Conservation (phyloP, 768 basidiomycete genomes). For the Mycena floridula region DNA sequence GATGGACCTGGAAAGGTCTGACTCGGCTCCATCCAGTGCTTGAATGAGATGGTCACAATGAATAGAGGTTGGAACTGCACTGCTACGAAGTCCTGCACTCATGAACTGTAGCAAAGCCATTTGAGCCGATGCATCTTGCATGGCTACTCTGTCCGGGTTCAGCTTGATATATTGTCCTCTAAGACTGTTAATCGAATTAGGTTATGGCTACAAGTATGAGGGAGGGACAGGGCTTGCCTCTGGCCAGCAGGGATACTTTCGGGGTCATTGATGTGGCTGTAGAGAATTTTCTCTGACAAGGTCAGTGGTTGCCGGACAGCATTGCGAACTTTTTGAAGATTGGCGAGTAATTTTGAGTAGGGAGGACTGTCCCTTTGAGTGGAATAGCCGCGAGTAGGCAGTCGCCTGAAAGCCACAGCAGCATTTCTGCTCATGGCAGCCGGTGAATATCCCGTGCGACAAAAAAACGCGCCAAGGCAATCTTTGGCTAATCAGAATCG, state of each 20-base stretch:
- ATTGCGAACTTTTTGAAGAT: conserved; percentile 61
- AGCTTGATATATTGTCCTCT: conserved; percentile 92
- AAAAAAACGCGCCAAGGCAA: too few species aligned
- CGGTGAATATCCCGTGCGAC: too few species aligned
- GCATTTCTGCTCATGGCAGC: too few species aligned
- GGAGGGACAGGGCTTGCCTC: too few species aligned
- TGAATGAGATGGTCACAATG: conserved; percentile 99
- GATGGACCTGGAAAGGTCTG: conserved; percentile 78
- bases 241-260: conserved; percentile 61
- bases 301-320: conserved; percentile 78
- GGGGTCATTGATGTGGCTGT: conserved; percentile 84
- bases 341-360: conserved; percentile 64
- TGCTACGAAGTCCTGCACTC: conserved; percentile 83
- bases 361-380: conserved; percentile 59
- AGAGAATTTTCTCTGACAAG: conserved; percentile 96
- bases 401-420: too few species aligned
- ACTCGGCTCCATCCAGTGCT: conserved; percentile 81
- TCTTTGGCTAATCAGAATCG: too few species aligned
- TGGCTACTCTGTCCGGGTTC: conserved; percentile 88
- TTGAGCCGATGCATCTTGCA: conserved; percentile 94
- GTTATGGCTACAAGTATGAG: too few species aligned
- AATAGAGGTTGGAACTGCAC: conserved; percentile 86
- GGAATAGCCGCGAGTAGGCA: too few species aligned
- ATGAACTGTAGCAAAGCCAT: conserved; percentile 88
- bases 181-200: conserved; percentile 58